Evolutionary conservation across 805 yeast genomes (phyloP).

Genomic region (Teunomyces atbi): DNA sequence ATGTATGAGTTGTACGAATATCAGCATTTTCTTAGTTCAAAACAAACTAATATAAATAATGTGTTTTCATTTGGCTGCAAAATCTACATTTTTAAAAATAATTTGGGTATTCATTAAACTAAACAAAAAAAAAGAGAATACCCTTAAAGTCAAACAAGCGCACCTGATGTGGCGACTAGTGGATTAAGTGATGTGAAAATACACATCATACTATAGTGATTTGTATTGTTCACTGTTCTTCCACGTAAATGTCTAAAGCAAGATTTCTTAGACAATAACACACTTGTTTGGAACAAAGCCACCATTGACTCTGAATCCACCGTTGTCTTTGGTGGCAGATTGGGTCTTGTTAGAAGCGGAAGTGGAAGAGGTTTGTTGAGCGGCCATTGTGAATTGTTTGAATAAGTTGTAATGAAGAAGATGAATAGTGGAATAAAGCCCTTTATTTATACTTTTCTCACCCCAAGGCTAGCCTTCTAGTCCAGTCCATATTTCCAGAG

Average conservation of each 20-base stretch:
- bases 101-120: neutral
- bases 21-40: neutral
- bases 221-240: no score
- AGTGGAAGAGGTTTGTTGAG: conserved; percentile 3
- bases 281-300: conserved; percentile 1
- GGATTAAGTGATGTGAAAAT: neutral
- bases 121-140: neutral
- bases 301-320: neutral
- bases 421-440: neutral
- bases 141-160: neutral
- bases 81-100: neutral
- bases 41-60: neutral
- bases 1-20: neutral
- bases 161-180: neutral
- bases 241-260: neutral
- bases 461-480: no score
- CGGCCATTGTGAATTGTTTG: conserved; percentile 1
- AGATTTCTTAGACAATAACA: conserved; percentile 1
- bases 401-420: neutral
- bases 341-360: conserved; percentile 4
- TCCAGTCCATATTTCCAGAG: no score
- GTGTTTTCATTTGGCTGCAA: neutral
- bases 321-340: conserved; percentile 6
- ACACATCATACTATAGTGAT: neutral
- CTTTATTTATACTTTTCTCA: neutral